Percentiles rank a stretch among this genome's conserved stretches.
Conservation (phyloP, 2,329 filamentous ascomycete species). For the Penicillium sp. region DNA sequence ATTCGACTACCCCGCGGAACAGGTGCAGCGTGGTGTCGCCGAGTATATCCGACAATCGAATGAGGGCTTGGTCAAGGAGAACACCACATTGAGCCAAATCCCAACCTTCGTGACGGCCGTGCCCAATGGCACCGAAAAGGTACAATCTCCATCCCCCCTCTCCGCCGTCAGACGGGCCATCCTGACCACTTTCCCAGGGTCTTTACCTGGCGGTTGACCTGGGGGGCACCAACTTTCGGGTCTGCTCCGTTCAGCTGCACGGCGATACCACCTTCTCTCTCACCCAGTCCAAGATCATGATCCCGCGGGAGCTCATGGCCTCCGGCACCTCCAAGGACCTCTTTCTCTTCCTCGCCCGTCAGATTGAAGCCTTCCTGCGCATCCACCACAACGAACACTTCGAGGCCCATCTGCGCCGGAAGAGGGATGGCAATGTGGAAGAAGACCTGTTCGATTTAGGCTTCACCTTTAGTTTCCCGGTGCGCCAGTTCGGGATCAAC, state of each 20-base stretch:
- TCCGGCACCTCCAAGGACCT: slow-evolving; percentile 82
- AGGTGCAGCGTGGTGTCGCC: slow-evolving; percentile 74
- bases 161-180: neutral
- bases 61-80: slow-evolving; percentile 75
- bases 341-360: slow-evolving; percentile 87
- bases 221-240: slow-evolving; percentile 97
- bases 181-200: slow-evolving; percentile 56
- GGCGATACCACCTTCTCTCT: slow-evolving; percentile 94
- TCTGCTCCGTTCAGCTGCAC: slow-evolving; percentile 90
- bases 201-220: slow-evolving; percentile 95
- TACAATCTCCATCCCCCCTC: slow-evolving; percentile 39
- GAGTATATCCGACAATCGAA: slow-evolving; percentile 88
- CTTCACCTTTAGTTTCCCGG: slow-evolving; percentile 99
- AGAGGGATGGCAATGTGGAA: slow-evolving; percentile 61
- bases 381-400: slow-evolving; percentile 88
- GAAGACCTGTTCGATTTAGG: slow-evolving; percentile 86
- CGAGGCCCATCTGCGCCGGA: slow-evolving; percentile 63
- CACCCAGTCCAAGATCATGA: slow-evolving; percentile 86
- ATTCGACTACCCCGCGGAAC: slow-evolving; percentile 77
- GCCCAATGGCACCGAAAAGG: slow-evolving; percentile 96
- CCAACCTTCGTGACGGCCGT: slow-evolving; percentile 95
- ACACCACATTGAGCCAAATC: slow-evolving; percentile 86
- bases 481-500: slow-evolving; percentile 91
- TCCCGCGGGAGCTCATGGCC: slow-evolving; percentile 86
- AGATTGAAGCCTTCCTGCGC: slow-evolving; percentile 84